Conservation (phyloP, 2,329 filamentous ascomycete genomes). For the Biscogniauxia mediterranea region DNA sequence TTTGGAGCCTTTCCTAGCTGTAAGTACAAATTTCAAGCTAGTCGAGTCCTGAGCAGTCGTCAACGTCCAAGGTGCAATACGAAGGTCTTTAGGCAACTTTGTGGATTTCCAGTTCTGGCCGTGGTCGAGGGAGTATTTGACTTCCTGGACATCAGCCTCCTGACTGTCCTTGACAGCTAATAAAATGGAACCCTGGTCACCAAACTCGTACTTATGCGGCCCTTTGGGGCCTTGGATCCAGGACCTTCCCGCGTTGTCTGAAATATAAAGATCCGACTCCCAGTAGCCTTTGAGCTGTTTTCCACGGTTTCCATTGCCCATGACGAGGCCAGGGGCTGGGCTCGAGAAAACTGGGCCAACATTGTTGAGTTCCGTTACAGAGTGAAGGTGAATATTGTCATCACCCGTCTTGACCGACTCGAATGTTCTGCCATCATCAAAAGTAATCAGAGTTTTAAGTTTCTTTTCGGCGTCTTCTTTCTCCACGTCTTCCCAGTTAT, state of each 20-base stretch:
- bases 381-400: constrained; percentile 80
- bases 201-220: constrained; percentile 94
- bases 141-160: constrained; percentile 55
- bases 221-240: constrained; percentile 76
- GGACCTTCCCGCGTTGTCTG: constrained; percentile 82
- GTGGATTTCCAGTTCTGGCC: constrained; percentile 77
- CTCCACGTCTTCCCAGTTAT: constrained; percentile 78
- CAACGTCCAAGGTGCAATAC: constrained; percentile 69
- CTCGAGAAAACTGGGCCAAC: constrained; percentile 88
- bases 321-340: constrained; percentile 85
- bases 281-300: constrained; percentile 66
- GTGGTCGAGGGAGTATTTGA: constrained; percentile 82
- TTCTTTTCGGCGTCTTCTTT: constrained; percentile 59
- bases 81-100: constrained; percentile 64
- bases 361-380: constrained; percentile 81
- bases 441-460: constrained; percentile 80
- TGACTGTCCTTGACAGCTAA: constrained; percentile 77
- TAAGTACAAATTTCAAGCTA: constrained; percentile 83
- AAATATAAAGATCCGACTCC: constrained; percentile 81
- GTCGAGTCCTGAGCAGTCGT: constrained; percentile 93
- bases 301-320: constrained; percentile 92
- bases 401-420: constrained; percentile 67
- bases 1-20: constrained; percentile 57
- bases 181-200: constrained; percentile 86
- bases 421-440: constrained; percentile 91